Base-by-base conservation (phyloP, 176 grass and related monocot genomes). In the Lolium perenne region DNA sequence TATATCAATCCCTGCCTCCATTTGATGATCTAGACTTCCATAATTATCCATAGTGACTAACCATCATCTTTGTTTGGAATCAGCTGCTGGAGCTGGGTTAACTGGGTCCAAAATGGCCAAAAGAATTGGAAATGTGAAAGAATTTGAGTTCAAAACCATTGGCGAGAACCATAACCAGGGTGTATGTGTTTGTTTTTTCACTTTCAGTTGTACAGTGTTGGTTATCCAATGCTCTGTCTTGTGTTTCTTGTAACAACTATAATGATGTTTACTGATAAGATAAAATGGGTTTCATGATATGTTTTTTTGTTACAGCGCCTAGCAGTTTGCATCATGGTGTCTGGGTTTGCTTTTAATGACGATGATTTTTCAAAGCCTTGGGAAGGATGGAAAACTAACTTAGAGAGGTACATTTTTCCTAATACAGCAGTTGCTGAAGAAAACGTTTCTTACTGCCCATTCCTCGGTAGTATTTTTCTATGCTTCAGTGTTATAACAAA, bases 21-120 rank as follows among this genome's bases (percentile, higher is more conserved):
- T 60, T 46, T 53, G 79, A 76, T 82, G 71, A 80, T 47, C 75
- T 23, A 86, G 10, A 77, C 40, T 20, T 14, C 45, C 23, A 68
- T 12, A 13, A 57, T 57, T 45, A 18, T 35, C 21, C 68, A 12
- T 60, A 29, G 9, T 15, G 64, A 79, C 83, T 86, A 70, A 93
- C 74, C 35, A 47, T 73, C 10, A 50, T 88, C 56, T 83, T 79
- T 59, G 86, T 85, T 78, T 58, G 46, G 53, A 87, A 77, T 82
- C 76, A 99, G 94, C 94, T 94, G 94, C 97, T 94, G 97, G 97
- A 88, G 97, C 97, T 93, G 97, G 97, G 56, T 88, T 99, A 53
- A 91, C 97, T 77, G 94, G 97, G 48, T 90, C 78, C 75, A 99
- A 99, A 89, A 99, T 99, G 97, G 97, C 97, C 70, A 92, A 59